These are phyloP conservation scores for Opeltia flavorubescens DNA, from an alignment of 495 filamentous ascomycete genomes.

Conservation along the genomic window DNA sequence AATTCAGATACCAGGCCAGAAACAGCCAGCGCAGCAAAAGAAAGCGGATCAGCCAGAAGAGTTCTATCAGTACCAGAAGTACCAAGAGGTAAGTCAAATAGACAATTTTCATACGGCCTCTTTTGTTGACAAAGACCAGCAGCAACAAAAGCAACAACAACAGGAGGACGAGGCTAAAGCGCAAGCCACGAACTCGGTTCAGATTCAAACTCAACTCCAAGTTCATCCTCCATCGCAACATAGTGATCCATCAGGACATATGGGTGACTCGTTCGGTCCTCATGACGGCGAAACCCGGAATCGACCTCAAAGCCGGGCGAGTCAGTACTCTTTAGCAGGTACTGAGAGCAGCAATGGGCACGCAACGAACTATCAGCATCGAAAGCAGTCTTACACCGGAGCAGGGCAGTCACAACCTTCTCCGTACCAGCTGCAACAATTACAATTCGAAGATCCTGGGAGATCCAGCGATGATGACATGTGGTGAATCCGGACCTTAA, in stretches of 20 bases:
- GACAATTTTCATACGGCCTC: neutral
- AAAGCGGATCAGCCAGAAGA: constrained; percentile 53
- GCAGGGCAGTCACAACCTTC: constrained; percentile 8
- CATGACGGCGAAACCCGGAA: constrained; percentile 36
- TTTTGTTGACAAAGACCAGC: constrained; percentile 11
- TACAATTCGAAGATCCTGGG: constrained; percentile 35
- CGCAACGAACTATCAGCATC: constrained; percentile 26
- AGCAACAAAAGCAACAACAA: constrained; percentile 36
- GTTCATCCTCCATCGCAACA: constrained; percentile 14
- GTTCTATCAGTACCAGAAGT: constrained; percentile 46
- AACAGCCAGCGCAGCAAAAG: constrained; percentile 49
- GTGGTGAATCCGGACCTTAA: constrained; percentile 27
- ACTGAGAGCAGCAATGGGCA: constrained; percentile 34
- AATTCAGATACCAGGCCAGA: constrained; percentile 58
- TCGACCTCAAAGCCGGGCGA: constrained; percentile 36
- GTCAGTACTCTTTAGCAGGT: constrained; percentile 26
- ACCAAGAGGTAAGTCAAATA: constrained; percentile 43
- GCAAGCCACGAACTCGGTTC: constrained; percentile 17
- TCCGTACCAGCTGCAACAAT: constrained; percentile 28
- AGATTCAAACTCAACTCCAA: constrained; percentile 12
- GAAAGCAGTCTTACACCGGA: constrained; percentile 8
- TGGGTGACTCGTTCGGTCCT: constrained; percentile 12
- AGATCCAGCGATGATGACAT: constrained; percentile 39
- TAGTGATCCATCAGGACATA: constrained; percentile 19
- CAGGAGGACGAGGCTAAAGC: constrained; percentile 29